phyloP scores from a whole-genome alignment of 805 yeast genomes.

The Brettanomyces custersianus region DNA sequence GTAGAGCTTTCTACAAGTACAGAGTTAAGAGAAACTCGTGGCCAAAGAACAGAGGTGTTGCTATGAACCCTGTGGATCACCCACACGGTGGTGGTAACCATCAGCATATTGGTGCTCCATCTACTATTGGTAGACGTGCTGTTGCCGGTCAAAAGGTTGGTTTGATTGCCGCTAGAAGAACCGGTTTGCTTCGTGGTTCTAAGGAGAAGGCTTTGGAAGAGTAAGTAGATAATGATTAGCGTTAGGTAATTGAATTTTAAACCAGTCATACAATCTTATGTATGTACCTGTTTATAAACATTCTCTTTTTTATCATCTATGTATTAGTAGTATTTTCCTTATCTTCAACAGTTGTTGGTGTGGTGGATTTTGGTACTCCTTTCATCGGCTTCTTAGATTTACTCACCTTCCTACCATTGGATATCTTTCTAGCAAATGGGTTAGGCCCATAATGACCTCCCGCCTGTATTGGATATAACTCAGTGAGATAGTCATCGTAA shows the following conservation, averaged over 20 bases:
- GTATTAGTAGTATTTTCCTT: too few relatives aligned
- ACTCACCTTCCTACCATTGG: not conserved
- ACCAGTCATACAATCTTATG: too few relatives aligned
- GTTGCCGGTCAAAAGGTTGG: slow-evolving; percentile 99
- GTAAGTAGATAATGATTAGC: too few relatives aligned
- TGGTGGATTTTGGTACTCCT: too few relatives aligned
- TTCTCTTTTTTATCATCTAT: too few relatives aligned
- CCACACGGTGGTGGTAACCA: slow-evolving; percentile 99
- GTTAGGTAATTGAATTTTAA: too few relatives aligned
- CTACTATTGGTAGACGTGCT: slow-evolving; percentile 98
- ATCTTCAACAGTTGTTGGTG: too few relatives aligned
- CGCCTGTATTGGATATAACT: too few relatives aligned
- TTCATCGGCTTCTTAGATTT: too few relatives aligned
- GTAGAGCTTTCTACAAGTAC: slow-evolving; percentile 99
- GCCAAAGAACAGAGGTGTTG: slow-evolving; percentile 99
- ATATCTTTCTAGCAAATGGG: not conserved
- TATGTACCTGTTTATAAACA: too few relatives aligned
- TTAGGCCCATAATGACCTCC: not conserved
- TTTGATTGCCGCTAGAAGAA: slow-evolving; percentile 99
- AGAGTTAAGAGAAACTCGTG: slow-evolving; percentile 99
- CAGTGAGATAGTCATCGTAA: too few relatives aligned
- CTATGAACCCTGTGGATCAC: slow-evolving; percentile 99
- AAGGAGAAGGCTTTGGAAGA: slow-evolving; percentile 44
- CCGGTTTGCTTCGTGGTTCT: slow-evolving; percentile 99
- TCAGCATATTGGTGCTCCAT: slow-evolving; percentile 99